Conservation (phyloP, 306 rosid species). For the Sphenostylis stenocarpa region DNA sequence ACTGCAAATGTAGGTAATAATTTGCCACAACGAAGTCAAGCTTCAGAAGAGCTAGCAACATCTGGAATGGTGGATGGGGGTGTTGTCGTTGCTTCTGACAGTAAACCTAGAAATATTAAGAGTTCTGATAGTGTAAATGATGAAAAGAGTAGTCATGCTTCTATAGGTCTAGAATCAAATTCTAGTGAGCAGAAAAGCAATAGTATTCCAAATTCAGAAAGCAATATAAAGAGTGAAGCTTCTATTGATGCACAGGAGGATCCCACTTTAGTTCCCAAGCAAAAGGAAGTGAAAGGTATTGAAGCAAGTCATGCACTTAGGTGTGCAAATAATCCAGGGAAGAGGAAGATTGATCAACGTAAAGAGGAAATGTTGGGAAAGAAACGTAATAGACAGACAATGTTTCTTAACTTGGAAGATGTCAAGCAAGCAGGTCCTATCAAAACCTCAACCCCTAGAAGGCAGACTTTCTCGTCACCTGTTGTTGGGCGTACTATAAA, state of each 20-base stretch:
- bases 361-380: slow-evolving; percentile 91
- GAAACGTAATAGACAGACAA: slow-evolving; percentile 91
- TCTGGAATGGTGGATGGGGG: slow-evolving; percentile 40
- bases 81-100: slow-evolving; percentile 47
- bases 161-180: slow-evolving; percentile 52
- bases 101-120: slow-evolving; percentile 47
- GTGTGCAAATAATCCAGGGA: slow-evolving; percentile 75
- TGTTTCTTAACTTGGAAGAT: slow-evolving; percentile 96
- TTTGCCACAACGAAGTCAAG: slow-evolving; percentile 47
- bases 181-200: slow-evolving; percentile 54
- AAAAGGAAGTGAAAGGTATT: slow-evolving; percentile 78
- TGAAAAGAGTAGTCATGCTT: slow-evolving; percentile 48
- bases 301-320: slow-evolving; percentile 84
- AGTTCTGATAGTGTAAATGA: slow-evolving; percentile 44
- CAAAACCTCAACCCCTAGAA: slow-evolving; percentile 89
- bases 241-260: slow-evolving; percentile 68
- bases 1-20: slow-evolving; percentile 44
- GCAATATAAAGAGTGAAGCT: slow-evolving; percentile 57
- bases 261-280: slow-evolving; percentile 54
- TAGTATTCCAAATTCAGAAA: slow-evolving; percentile 53
- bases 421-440: slow-evolving; percentile 93
- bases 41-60: slow-evolving; percentile 47
- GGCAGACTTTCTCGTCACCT: slow-evolving; percentile 68
- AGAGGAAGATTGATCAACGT: slow-evolving; percentile 82
- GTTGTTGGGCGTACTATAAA: slow-evolving; percentile 65